Conservation (phyloP, 2,329 filamentous ascomycete genomes). For the Alternaria sp. region DNA sequence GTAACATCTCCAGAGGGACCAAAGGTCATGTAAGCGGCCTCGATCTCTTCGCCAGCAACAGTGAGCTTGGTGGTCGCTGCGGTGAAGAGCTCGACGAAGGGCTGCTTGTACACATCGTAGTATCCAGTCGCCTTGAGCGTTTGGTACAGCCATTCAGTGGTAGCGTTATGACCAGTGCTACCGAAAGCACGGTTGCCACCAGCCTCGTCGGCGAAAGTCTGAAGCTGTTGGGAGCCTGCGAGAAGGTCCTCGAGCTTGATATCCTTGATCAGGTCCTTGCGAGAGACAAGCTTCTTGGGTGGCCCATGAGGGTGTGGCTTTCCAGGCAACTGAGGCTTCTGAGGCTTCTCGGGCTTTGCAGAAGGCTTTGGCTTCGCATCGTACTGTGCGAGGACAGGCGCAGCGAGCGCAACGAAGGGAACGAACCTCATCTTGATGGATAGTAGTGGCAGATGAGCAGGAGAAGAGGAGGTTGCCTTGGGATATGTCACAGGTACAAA, state of each 20-base stretch:
- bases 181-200: constrained; percentile 47
- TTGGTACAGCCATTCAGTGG: constrained; percentile 42
- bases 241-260: constrained; percentile 42
- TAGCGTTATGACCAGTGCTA: constrained; percentile 43
- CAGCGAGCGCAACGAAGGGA: constrained; percentile 33
- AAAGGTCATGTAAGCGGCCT: constrained; percentile 51
- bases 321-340: background rate
- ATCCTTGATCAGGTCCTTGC: constrained; percentile 32
- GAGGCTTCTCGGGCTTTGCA: constrained; percentile 7
- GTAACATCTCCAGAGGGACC: constrained; percentile 69
- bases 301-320: background rate
- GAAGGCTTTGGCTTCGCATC: constrained; percentile 10
- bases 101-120: constrained; percentile 44
- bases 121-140: constrained; percentile 38
- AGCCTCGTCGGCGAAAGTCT: constrained; percentile 40
- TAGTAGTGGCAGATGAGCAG: constrained; percentile 4
- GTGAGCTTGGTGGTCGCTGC: constrained; percentile 36
- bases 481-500: background rate
- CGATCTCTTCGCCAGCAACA: constrained; percentile 30
- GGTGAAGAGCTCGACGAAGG: constrained; percentile 44
- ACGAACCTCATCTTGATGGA: constrained; percentile 37
- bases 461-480: constrained; percentile 16
- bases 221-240: constrained; percentile 41
- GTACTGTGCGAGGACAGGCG: constrained; percentile 25
- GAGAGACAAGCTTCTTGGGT: constrained; percentile 21